Evolutionary conservation across 2,329 filamentous ascomycete species (phyloP).

Genomic region (Fusarium falciforme): DNA sequence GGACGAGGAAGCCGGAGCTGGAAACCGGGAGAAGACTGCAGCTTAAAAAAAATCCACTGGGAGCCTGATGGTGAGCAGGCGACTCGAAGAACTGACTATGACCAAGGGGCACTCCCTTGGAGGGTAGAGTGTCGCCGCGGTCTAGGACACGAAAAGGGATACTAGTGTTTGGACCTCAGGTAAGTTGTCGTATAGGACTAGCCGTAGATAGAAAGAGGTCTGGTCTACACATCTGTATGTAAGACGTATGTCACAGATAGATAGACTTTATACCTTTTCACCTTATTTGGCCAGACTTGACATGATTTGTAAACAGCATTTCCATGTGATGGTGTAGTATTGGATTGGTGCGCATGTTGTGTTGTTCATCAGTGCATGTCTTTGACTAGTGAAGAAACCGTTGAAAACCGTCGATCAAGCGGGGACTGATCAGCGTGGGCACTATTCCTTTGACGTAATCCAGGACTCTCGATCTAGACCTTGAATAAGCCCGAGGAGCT

Average conservation of each 20-base stretch:
- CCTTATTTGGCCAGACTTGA: background rate
- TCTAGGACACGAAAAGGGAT: background rate
- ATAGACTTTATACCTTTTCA: background rate
- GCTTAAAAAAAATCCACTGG: background rate
- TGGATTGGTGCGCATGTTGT: background rate
- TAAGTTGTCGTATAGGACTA: background rate
- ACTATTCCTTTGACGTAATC: background rate
- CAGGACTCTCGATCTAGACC: background rate
- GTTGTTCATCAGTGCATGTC: background rate
- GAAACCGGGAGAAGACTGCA: constrained; percentile 3
- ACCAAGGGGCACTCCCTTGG: background rate
- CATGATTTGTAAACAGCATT: background rate
- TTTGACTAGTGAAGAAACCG: background rate
- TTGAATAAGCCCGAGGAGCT: background rate
- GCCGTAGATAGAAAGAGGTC: background rate
- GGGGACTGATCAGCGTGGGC: background rate
- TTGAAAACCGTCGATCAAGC: background rate
- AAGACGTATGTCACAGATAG: background rate
- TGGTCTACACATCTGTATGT: background rate
- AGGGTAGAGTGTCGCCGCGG: background rate
- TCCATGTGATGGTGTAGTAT: background rate
- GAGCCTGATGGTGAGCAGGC: constrained; percentile 5
- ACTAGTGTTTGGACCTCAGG: background rate
- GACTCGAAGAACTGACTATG: background rate
- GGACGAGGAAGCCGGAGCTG: constrained; percentile 32